Evolutionary conservation across 2,329 filamentous ascomycete species (phyloP).

Genomic region (Furcasterigmium furcatum): DNA sequence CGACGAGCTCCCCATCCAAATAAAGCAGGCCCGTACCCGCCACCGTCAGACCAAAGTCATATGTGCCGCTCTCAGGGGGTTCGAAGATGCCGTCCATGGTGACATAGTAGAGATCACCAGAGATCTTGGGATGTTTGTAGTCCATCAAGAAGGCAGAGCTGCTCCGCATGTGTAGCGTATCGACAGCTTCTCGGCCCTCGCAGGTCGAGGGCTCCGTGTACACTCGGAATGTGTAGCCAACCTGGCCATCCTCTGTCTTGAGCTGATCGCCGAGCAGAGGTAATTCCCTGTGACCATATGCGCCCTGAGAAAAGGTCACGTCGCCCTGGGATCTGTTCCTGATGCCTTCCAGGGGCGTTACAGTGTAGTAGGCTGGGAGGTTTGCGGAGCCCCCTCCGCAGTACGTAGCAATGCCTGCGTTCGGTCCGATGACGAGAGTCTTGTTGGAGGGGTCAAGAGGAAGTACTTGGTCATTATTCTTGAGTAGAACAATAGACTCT

Average conservation of each 20-base stretch:
- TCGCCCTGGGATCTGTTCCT: constrained; percentile 10
- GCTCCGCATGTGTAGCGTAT: constrained; percentile 13
- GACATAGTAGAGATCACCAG: constrained; percentile 15
- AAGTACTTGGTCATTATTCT: constrained; percentile 64
- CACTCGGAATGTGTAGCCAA: constrained; percentile 20
- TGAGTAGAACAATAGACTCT: constrained; percentile 70
- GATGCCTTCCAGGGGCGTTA: constrained; percentile 24
- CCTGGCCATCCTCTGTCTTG: constrained; percentile 5
- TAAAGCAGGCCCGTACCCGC: constrained; percentile 28
- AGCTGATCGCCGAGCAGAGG: neutral
- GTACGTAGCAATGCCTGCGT: constrained; percentile 36
- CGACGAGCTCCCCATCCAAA: constrained; percentile 24
- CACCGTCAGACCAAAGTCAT: constrained; percentile 29
- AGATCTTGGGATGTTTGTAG: constrained; percentile 17
- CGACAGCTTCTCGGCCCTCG: neutral
- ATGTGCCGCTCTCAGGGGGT: constrained; percentile 11
- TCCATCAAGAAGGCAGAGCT: constrained; percentile 19
- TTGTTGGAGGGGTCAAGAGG: constrained; percentile 62
- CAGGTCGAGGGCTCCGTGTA: constrained; percentile 16
- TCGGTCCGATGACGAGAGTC: constrained; percentile 53
- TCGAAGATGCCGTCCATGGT: constrained; percentile 17
- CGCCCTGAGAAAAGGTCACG: constrained; percentile 18
- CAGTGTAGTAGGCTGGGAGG: constrained; percentile 23
- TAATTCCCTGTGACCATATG: constrained; percentile 1
- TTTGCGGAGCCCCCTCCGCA: constrained; percentile 28